Percentiles rank a stretch among this genome's conserved stretches.
phyloP scores from a whole-genome alignment of 2,329 filamentous ascomycete genomes.

The Talaromyces sp. region DNA sequence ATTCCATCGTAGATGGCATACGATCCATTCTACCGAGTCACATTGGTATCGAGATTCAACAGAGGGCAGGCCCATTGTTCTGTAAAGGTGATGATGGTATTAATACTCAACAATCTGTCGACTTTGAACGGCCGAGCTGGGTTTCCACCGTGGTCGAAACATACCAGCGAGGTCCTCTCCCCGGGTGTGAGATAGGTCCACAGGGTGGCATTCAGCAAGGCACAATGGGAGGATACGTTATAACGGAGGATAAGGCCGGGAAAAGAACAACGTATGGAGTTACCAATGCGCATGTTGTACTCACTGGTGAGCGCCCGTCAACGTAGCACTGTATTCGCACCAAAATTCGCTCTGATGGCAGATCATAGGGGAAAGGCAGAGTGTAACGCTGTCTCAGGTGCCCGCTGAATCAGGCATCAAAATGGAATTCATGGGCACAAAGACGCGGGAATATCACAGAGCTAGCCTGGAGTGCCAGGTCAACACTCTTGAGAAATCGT shows the following conservation, averaged over 20 bases:
- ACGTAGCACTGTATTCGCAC: neutral
- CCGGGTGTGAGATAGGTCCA: neutral
- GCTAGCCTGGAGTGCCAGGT: neutral
- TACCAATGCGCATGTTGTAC: neutral
- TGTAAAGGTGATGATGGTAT: neutral
- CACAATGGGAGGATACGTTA: neutral
- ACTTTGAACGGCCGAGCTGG: neutral
- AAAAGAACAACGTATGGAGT: neutral
- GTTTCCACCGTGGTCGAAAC: neutral
- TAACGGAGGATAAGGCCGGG: neutral
- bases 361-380: neutral
- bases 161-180: neutral
- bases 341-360: neutral
- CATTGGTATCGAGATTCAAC: constrained; percentile 11
- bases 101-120: neutral
- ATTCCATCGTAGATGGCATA: neutral
- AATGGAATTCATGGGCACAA: neutral
- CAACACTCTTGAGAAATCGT: neutral
- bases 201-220: neutral
- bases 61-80: constrained; percentile 7
- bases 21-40: neutral
- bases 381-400: neutral
- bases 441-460: neutral
- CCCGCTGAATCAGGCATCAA: neutral
- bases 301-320: neutral